Evolutionary conservation across 1,284 basidiomycete species (phyloP), one percentile per base, ranked within the genome.

Genomic region (Moesziomyces sp.): DNA sequence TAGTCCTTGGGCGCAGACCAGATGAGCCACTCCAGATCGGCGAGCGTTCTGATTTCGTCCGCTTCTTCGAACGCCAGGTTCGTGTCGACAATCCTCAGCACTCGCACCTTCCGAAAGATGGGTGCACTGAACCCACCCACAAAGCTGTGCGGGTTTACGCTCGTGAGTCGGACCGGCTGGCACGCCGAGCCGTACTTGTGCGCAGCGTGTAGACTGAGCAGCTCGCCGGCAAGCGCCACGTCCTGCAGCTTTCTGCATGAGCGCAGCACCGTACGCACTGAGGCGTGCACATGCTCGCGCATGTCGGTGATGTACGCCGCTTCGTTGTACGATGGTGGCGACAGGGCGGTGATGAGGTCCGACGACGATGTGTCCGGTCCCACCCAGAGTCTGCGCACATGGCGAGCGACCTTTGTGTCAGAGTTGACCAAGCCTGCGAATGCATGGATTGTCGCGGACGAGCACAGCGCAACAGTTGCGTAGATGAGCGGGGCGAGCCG

Each of bases 81-180:
- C 14, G 74, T 74, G 59, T 83, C 82, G 18, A 76, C 74, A 18
- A 83, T 65, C 23, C 72, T 58, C 11, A 83, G 52, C 45, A 68
- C 55, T 24, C 60, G 62, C 5, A 80, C 75, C 24, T 73, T 79
- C 1, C 74, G 42, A 38, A 83, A 83, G 24, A 83, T 81, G 35
- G 79, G 78, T 33, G 80, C 82, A 10, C 69, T 69, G 49, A 83
- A 83, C 23, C 68, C 77, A 8, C 76, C 74, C 0, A 83, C 67
- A 46, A 80, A 83, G 43, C 74, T 77, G 59, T 83, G 77, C 10
- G 82, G 81, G 38, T 83, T 83, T 60, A 83, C 62, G 62, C 76
- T 77, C 16, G 77, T 76, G 30, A 83, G 43, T 14, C 65, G 48
- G 8, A 71, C 46, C 9, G 82, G 82, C 61, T 83, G 79, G 53